Percentiles rank a stretch among this genome's conserved stretches.
Evolutionary conservation across 1,139 yeast genomes (phyloP).

Genomic region (Diutina catenulata): DNA sequence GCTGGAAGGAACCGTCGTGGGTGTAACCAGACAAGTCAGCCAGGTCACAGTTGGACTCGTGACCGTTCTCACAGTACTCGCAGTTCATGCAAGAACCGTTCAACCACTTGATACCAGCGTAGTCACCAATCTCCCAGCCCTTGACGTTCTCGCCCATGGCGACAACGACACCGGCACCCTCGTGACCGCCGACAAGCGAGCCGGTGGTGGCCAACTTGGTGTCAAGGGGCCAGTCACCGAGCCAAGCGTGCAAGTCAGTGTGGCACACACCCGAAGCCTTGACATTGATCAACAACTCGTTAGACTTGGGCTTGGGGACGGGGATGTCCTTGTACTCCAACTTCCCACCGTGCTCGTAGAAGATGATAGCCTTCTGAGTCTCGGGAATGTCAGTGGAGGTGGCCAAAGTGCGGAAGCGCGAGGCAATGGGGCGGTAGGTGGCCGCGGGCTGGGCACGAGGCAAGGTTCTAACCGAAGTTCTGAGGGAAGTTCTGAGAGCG

Average conservation of each 20-base stretch:
- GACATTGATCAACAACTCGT: slow-evolving; percentile 11
- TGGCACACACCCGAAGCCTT: slow-evolving; percentile 12
- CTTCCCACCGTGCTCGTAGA: slow-evolving; percentile 11
- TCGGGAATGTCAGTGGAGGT: slow-evolving; percentile 7
- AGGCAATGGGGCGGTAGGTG: background rate
- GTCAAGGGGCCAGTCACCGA: slow-evolving; percentile 12
- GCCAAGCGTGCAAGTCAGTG: slow-evolving; percentile 12
- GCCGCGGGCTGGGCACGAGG: background rate
- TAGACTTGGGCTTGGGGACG: slow-evolving; percentile 11
- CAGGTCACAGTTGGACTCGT: slow-evolving; percentile 11
- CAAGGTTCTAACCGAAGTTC: background rate
- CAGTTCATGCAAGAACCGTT: slow-evolving; percentile 11
- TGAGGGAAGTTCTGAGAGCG: background rate
- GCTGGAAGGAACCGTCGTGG: slow-evolving; percentile 12
- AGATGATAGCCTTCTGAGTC: slow-evolving; percentile 11
- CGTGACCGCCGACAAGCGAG: slow-evolving; percentile 11
- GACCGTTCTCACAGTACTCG: slow-evolving; percentile 11
- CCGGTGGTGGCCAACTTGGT: slow-evolving; percentile 8
- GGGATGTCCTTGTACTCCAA: slow-evolving; percentile 11
- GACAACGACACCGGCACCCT: slow-evolving; percentile 12
- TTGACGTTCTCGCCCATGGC: slow-evolving; percentile 10
- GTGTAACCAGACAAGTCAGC: slow-evolving; percentile 13
- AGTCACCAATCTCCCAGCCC: slow-evolving; percentile 12
- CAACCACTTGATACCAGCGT: slow-evolving; percentile 12
- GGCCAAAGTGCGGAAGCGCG: slow-evolving; percentile 1